Evolutionary conservation across 2,329 filamentous ascomycete genomes (phyloP).

Genomic region (Fusarium concolor): DNA sequence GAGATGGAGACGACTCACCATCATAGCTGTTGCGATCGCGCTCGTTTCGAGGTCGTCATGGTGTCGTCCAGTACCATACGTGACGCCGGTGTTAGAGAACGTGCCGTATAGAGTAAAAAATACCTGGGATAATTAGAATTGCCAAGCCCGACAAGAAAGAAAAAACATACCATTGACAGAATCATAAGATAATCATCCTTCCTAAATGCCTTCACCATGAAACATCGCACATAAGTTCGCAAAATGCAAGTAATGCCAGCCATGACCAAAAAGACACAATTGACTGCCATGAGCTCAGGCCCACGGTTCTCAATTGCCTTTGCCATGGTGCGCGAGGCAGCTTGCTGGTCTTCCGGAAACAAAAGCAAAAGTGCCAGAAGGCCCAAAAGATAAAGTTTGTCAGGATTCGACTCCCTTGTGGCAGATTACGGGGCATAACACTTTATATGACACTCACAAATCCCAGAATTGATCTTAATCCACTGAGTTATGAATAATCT

Average conservation of each 20-base stretch:
- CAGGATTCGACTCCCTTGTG: slow-evolving; percentile 10
- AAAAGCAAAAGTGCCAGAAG: too few relatives aligned
- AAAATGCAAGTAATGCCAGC: slow-evolving; percentile 46
- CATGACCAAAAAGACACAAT: slow-evolving; percentile 44
- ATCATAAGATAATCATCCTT: slow-evolving; percentile 54
- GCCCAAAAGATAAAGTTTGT: slow-evolving; percentile 5
- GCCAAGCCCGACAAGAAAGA: neutral
- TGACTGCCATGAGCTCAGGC: slow-evolving; percentile 49
- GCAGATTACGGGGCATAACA: neutral
- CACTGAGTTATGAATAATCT: neutral
- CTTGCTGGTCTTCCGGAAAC: neutral
- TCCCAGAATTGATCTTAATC: neutral
- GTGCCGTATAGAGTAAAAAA: slow-evolving; percentile 30
- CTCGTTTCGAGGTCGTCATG: slow-evolving; percentile 43
- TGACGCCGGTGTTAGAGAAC: slow-evolving; percentile 43
- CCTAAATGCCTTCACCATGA: slow-evolving; percentile 51
- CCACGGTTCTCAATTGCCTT: slow-evolving; percentile 46
- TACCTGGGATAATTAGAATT: slow-evolving; percentile 46
- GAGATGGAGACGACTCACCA: slow-evolving; percentile 40
- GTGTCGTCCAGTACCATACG: slow-evolving; percentile 53
- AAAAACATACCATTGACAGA: slow-evolving; percentile 44
- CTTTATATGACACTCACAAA: slow-evolving; percentile 19
- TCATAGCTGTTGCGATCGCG: slow-evolving; percentile 46
- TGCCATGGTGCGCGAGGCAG: slow-evolving; percentile 23
- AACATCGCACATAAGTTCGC: slow-evolving; percentile 50